phyloP scores from a whole-genome alignment of 176 grass and related monocot genomes.

The Avena eriantha region DNA sequence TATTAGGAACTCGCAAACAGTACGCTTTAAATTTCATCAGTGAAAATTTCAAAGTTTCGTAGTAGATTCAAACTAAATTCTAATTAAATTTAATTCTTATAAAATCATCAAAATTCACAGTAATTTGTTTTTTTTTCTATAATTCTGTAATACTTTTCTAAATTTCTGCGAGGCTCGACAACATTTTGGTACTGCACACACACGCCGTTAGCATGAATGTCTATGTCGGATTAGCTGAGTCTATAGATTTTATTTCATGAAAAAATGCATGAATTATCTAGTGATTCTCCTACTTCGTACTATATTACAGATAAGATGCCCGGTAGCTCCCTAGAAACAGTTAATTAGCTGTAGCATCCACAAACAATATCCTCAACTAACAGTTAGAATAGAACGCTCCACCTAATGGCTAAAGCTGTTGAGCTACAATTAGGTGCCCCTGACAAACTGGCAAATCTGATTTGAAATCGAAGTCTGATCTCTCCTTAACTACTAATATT shows the following conservation, averaged over 20 bases:
- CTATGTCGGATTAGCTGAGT: background rate
- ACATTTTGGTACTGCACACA: background rate
- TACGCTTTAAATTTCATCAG: too few relatives aligned
- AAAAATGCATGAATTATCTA: background rate
- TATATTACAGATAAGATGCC: constrained; percentile 1
- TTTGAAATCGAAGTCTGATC: constrained; percentile 48
- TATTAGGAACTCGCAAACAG: background rate
- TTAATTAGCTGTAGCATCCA: constrained; percentile 9
- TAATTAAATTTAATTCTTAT: too few relatives aligned
- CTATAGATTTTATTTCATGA: background rate
- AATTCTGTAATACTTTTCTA: background rate
- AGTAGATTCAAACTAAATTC: too few relatives aligned
- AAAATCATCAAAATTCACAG: too few relatives aligned
- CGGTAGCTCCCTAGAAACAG: constrained; percentile 15
- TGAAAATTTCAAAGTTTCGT: too few relatives aligned
- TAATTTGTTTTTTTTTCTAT: background rate
- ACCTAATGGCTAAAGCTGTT: constrained; percentile 39
- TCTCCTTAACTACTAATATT: constrained; percentile 11
- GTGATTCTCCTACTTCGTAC: background rate
- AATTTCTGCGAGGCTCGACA: background rate
- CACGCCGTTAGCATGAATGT: background rate
- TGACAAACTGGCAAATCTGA: constrained; percentile 35
- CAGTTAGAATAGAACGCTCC: constrained; percentile 30
- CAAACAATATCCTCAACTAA: constrained; percentile 19
- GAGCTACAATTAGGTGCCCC: background rate